These are phyloP conservation scores for Microstegium vimineum DNA, from an alignment of 176 grass and related monocot species.

Conservation along the genomic window DNA sequence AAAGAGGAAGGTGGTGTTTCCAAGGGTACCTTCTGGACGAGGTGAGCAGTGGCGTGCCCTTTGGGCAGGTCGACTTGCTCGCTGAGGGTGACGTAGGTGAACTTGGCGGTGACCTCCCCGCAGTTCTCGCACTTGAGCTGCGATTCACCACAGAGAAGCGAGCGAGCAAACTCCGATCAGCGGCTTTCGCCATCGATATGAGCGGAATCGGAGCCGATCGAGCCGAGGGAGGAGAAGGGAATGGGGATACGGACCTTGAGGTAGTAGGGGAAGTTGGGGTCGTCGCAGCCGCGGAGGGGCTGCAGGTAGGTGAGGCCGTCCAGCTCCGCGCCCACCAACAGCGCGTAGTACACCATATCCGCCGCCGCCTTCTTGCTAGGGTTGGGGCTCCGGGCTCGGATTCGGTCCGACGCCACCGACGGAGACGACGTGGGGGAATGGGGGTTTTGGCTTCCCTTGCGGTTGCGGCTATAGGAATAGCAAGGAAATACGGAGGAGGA, in stretches of 20 bases:
- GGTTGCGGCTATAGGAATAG: neutral
- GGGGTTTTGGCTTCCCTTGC: neutral
- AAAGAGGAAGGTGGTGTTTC: neutral
- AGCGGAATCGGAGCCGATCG: neutral
- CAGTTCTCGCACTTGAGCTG: constrained; percentile 89
- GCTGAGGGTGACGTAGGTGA: constrained; percentile 51
- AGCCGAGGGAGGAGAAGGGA: neutral
- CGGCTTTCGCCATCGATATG: neutral
- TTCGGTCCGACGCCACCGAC: neutral
- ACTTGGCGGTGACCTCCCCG: constrained; percentile 72
- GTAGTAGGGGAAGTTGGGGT: constrained; percentile 76
- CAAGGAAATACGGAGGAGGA: neutral
- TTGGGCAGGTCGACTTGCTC: constrained; percentile 57
- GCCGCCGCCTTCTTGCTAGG: constrained; percentile 6
- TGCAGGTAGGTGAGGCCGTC: constrained; percentile 74
- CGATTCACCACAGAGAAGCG: constrained; percentile 2
- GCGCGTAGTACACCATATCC: constrained; percentile 69
- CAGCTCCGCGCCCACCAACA: constrained; percentile 67
- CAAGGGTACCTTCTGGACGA: constrained; percentile 76
- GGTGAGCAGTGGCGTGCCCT: constrained; percentile 53
- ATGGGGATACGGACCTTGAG: constrained; percentile 48
- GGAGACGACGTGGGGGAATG: constrained; percentile 8
- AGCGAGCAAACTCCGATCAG: neutral
- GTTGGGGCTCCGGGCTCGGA: constrained; percentile 14
- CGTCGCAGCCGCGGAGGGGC: constrained; percentile 59